phyloP scores from a whole-genome alignment of 1,284 basidiomycete species.

The Jaminaea rosea region DNA sequence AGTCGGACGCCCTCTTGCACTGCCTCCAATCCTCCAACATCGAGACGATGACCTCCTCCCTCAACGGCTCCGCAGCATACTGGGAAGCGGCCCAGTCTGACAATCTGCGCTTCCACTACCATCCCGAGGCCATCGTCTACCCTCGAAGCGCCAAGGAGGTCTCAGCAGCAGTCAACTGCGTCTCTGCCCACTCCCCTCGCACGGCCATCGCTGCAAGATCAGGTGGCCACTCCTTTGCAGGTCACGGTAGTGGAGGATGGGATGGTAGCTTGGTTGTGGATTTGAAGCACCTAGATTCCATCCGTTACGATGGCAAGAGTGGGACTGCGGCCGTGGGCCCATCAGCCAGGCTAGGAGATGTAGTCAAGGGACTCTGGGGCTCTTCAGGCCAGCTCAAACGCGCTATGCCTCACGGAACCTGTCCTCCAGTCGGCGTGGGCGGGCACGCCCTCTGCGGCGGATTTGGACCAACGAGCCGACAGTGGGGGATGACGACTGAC shows the following conservation, averaged over 20 bases:
- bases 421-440: constrained; percentile 45
- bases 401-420: constrained; percentile 46
- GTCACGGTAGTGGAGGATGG: constrained; percentile 35
- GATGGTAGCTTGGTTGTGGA: constrained; percentile 40
- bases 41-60: neutral
- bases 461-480: constrained; percentile 35
- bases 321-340: constrained; percentile 34
- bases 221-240: constrained; percentile 47
- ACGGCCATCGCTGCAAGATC: constrained; percentile 39
- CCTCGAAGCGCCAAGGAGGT: constrained; percentile 26
- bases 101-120: constrained; percentile 46
- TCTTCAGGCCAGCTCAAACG: constrained; percentile 18
- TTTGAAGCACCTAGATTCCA: constrained; percentile 26
- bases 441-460: constrained; percentile 45
- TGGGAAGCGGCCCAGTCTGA: constrained; percentile 33
- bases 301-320: constrained; percentile 17
- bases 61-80: constrained; percentile 6
- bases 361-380: constrained; percentile 40
- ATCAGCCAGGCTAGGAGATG: constrained; percentile 45
- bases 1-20: neutral
- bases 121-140: constrained; percentile 39
- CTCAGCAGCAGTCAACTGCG: constrained; percentile 34
- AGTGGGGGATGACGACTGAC: constrained; percentile 46
- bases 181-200: constrained; percentile 10
- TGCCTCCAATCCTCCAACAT: neutral